Evolutionary conservation across 2,329 filamentous ascomycete genomes (phyloP), one percentile per base, ranked within the genome.

Genomic region (Trichothecium sympodiale): DNA sequence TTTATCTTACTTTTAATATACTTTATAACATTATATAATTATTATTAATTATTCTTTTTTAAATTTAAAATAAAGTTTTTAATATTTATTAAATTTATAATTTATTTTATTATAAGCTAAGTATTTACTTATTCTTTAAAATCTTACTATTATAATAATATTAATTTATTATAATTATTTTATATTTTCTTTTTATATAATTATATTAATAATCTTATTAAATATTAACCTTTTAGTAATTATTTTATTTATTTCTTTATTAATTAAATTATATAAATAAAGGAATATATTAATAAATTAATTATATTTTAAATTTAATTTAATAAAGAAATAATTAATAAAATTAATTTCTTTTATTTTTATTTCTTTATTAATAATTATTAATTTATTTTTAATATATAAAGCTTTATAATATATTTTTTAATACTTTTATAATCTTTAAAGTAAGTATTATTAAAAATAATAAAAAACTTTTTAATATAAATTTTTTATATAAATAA

Each of bases 201-300:
- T 8, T 31, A 31, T 13, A 31, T 16, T 16, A 13, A 8, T 12
- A 12, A 8, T 31, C 12, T 31, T 13, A 8, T 8, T 31, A 31
- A 31, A 15, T 31, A 31, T 31, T 12, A 31, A n/a, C n/a, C n/a
- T 8, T 8, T 31, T 31, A 31, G 12, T 13, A 8, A n/a, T 31
- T 31, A 31, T 10, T 8, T 31, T 31, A 31, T 8, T 31, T 31
- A 13, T 13, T n/a, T n/a, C 15, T 31, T 12, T 13, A 31, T 13
- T 31, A 31, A 8, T 15, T 31, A 8, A 31, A n/a, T 8, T 12
- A 31, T 31, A 31, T 31, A 31, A n/a, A n/a, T n/a, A n/a, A n/a
- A n/a, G n/a, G n/a, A 31, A 31, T 13, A 31, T 31, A 31, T 31
- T 31, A 31, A 31, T 15, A 13, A 31, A 29, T 15, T 29, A n/a